These are phyloP conservation scores for Dioszegia crocea DNA, from an alignment of 768 basidiomycete species.

Conservation along the genomic window DNA sequence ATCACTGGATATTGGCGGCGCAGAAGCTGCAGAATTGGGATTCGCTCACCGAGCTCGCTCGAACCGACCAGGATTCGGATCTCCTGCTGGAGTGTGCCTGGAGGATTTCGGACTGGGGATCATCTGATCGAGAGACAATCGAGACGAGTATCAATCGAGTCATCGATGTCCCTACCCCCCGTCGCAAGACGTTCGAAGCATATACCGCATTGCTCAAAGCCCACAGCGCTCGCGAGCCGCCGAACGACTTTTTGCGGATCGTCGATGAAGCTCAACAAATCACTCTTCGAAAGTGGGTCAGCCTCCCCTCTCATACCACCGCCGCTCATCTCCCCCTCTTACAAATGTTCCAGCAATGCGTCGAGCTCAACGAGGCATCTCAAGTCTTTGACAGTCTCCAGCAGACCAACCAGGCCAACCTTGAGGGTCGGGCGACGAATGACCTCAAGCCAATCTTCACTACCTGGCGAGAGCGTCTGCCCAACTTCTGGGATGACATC, in stretches of 20 bases:
- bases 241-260: conserved; percentile 73
- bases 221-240: conserved; percentile 72
- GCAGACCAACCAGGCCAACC: conserved; percentile 75
- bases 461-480: conserved; percentile 93
- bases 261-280: conserved; percentile 96
- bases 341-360: conserved; percentile 98
- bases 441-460: conserved; percentile 95
- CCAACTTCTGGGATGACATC: conserved; percentile 94
- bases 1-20: conserved; percentile 94
- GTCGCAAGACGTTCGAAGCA: conserved; percentile 95
- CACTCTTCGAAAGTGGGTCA: conserved; percentile 91
- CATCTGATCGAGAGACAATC: conserved; percentile 61
- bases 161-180: conserved; percentile 83
- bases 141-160: conserved; percentile 74
- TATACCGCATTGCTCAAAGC: conserved; percentile 82
- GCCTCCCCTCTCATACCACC: conserved; percentile 77
- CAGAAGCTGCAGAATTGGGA: conserved; percentile 99
- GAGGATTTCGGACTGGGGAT: conserved; percentile 81
- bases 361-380: conserved; percentile 86
- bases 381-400: conserved; percentile 89
- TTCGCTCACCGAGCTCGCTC: conserved; percentile 81
- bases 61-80: conserved; percentile 83
- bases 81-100: conserved; percentile 91
- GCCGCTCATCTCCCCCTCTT: conserved; percentile 89
- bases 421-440: conserved; percentile 81